Evolutionary conservation across 2,329 filamentous ascomycete genomes (phyloP), one percentile per base, ranked within the genome.

Genomic region (Colletotrichum camelliae): DNA sequence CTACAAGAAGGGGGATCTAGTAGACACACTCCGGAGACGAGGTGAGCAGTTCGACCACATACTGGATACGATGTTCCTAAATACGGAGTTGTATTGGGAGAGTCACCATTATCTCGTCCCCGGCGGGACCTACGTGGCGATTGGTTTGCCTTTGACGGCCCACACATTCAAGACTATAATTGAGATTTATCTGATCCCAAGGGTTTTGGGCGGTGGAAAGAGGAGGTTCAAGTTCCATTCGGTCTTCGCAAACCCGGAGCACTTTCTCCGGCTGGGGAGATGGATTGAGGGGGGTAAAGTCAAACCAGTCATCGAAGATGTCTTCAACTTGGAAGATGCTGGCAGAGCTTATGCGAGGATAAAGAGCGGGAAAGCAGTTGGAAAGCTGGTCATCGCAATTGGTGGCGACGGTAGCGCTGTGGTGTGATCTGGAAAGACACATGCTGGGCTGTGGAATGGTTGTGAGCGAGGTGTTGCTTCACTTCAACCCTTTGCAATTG

Each of bases 271-370:
- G 79, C 81, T 94, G 67, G 89, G 84, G 2, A 80, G 86, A 52
- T 92, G 89, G 90, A 84, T 93, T 80, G 81, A 83, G 12, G 86
- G 93, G 75, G 91, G 90, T 0, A 92, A 90, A 79, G 77, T 94
- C n/a, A 89, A 87, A 82, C 83, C 88, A 4, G 85, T 91, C 1
- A 81, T 93, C 35, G 92, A 93, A 79, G 84, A 86, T 29, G 85
- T 85, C 3, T 93, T 88, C 79, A 85, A 86, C 21, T 91, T 92
- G 79, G 88, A 90, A 16, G 88, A 94, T 69, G 88, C 86, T 2
- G 83, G 85, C 1, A 85, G 89, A 79, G 92, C 91, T 3, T 92
- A 89, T 83, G 87, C 88, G 81, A 89, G 87, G 75, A 79, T 93
- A 79, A 91, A 90, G 83, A 24, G 18, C 2, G 55, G 27, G 1